These are phyloP conservation scores for Ajuga chamaepitys DNA, from an alignment of 257 asterid genomes.

Conservation along the genomic window DNA sequence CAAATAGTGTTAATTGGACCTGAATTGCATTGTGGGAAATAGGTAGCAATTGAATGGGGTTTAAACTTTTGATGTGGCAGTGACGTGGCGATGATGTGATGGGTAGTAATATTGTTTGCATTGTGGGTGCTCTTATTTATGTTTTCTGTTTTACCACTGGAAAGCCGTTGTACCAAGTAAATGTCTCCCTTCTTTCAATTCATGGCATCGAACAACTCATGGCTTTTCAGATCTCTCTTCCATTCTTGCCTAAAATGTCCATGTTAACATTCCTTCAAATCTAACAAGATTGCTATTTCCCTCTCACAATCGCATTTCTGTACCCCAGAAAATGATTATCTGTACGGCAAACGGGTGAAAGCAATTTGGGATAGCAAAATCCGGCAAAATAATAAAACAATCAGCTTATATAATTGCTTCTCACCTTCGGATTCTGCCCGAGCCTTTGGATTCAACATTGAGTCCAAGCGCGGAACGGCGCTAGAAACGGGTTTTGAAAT, in stretches of 20 bases:
- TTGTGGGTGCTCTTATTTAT: too few relatives aligned
- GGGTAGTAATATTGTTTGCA: too few relatives aligned
- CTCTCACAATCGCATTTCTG: not conserved
- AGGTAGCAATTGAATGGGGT: too few relatives aligned
- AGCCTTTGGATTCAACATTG: conserved; percentile 48
- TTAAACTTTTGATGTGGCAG: too few relatives aligned
- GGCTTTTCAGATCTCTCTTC: conserved; percentile 11
- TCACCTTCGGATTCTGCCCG: conserved; percentile 54
- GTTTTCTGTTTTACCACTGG: too few relatives aligned
- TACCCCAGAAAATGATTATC: conserved; percentile 19
- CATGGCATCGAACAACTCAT: too few relatives aligned
- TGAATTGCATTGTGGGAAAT: too few relatives aligned
- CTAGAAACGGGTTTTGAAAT: conserved; percentile 41
- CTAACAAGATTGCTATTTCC: not conserved
- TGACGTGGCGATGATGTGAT: too few relatives aligned
- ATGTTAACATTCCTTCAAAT: not conserved
- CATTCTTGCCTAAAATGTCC: not conserved
- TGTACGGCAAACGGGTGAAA: conserved; percentile 44
- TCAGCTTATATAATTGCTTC: conserved; percentile 67
- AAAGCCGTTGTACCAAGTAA: too few relatives aligned
- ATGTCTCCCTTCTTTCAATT: too few relatives aligned
- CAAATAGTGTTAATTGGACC: too few relatives aligned
- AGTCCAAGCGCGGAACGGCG: conserved; percentile 46
- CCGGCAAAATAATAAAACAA: conserved; percentile 39
- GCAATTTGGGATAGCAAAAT: conserved; percentile 28